phyloP scores from a whole-genome alignment of 2,329 filamentous ascomycete species.

The Ophiostoma australiae region DNA sequence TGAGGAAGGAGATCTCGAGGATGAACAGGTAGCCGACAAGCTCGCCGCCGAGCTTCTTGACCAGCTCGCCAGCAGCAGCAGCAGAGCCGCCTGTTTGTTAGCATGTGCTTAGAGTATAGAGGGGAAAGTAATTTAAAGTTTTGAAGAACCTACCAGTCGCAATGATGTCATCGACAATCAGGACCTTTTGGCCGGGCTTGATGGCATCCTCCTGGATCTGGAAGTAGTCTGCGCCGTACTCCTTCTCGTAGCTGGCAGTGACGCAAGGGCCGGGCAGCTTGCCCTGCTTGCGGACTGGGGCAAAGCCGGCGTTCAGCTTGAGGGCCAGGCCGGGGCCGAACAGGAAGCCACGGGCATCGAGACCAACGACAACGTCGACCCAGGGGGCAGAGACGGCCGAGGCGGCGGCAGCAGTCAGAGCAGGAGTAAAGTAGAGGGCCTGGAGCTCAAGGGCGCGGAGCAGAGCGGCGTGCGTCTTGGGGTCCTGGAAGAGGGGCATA shows the following conservation, averaged over 20 bases:
- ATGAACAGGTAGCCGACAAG: slow-evolving; percentile 90
- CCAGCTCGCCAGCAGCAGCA: slow-evolving; percentile 77
- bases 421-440: slow-evolving; percentile 54
- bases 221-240: slow-evolving; percentile 93
- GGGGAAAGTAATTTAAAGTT: slow-evolving; percentile 14
- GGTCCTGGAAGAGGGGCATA: slow-evolving; percentile 86
- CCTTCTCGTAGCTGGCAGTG: slow-evolving; percentile 85
- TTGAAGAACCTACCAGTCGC: slow-evolving; percentile 70
- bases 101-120: background rate
- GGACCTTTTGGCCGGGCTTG: slow-evolving; percentile 77
- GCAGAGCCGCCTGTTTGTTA: slow-evolving; percentile 72
- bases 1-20: slow-evolving; percentile 88
- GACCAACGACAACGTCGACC: slow-evolving; percentile 80
- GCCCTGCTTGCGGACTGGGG: slow-evolving; percentile 89
- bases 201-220: slow-evolving; percentile 90
- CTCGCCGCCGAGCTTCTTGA: slow-evolving; percentile 78
- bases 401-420: slow-evolving; percentile 22
- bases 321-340: slow-evolving; percentile 88
- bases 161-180: slow-evolving; percentile 97
- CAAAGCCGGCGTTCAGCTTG: slow-evolving; percentile 76
- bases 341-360: slow-evolving; percentile 91
- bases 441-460: slow-evolving; percentile 82
- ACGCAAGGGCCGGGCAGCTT: slow-evolving; percentile 89
- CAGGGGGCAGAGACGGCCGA: slow-evolving; percentile 51
- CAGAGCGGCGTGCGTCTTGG: slow-evolving; percentile 66